These are phyloP conservation scores for Mucor mucedo DNA, from an alignment of 371 early-diverging fungal genomes.

Conservation along the genomic window DNA sequence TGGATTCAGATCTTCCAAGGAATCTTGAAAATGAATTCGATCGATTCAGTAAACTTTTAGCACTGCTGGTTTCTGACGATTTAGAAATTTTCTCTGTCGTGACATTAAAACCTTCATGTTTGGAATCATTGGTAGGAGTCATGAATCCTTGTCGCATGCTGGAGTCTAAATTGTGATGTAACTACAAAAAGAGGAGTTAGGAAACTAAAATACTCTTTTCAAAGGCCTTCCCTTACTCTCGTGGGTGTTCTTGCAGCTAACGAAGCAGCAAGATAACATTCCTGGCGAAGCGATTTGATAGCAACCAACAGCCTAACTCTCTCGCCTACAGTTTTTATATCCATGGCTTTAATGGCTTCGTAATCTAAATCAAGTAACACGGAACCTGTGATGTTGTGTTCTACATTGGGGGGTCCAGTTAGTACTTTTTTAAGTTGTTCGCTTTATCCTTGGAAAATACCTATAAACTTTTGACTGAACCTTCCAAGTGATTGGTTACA, in stretches of 20 bases:
- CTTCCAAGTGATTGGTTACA: conserved; percentile 71
- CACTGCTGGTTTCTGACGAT: conserved; percentile 40
- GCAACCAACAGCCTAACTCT: conserved; percentile 78
- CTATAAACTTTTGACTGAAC: conserved; percentile 69
- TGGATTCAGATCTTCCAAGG: conserved; percentile 56
- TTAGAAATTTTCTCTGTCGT: conserved; percentile 40
- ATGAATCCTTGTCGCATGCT: conserved; percentile 4
- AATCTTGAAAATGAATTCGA: conserved; percentile 58
- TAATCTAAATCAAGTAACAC: conserved; percentile 84
- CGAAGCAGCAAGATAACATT: conserved; percentile 55
- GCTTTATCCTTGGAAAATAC: conserved; percentile 30
- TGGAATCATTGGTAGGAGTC: conserved; percentile 16
- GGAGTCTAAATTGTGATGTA: conserved; percentile 9
- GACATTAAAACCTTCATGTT: conserved; percentile 44
- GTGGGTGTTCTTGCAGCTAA: conserved; percentile 38
- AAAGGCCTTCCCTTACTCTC: conserved; percentile 5
- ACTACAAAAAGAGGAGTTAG: background rate
- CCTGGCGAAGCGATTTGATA: conserved; percentile 71
- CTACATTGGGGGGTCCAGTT: conserved; percentile 29
- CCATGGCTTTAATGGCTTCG: conserved; percentile 80
- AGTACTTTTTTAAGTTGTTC: conserved; percentile 2
- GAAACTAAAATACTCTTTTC: background rate
- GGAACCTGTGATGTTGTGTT: conserved; percentile 80
- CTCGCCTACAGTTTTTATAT: conserved; percentile 84
- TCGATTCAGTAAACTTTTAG: conserved; percentile 45